Evolutionary conservation across 345 rosid species (phyloP).

Genomic region (Arabidopsis thaliana): TAIR10.1 NC_003071.7:18716001-18716500

Average conservation of each 20-base stretch:
- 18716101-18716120: neutral
- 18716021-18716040: conserved; percentile 43
- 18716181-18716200: conserved; percentile 30
- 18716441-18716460: neutral
- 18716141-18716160: conserved; percentile 44
- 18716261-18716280: conserved; percentile 19
- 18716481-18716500: conserved; percentile 13
- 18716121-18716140: conserved; percentile 40
- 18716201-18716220: conserved; percentile 25
- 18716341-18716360: neutral
- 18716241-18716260: neutral
- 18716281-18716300: neutral
- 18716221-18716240: conserved; percentile 1
- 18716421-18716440: conserved; percentile 21
- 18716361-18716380: neutral
- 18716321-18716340: neutral
- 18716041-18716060: conserved; percentile 45
- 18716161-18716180: conserved; percentile 28
- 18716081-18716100: neutral
- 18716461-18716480: neutral
- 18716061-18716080: conserved; percentile 25
- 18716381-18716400: neutral
- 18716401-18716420: conserved; percentile 6
- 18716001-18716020: conserved; percentile 46
- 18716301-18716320: conserved; percentile 2